These are phyloP conservation scores for Fraxinus latifolia DNA, from an alignment of 305 asterid species.

Conservation along the genomic window DNA sequence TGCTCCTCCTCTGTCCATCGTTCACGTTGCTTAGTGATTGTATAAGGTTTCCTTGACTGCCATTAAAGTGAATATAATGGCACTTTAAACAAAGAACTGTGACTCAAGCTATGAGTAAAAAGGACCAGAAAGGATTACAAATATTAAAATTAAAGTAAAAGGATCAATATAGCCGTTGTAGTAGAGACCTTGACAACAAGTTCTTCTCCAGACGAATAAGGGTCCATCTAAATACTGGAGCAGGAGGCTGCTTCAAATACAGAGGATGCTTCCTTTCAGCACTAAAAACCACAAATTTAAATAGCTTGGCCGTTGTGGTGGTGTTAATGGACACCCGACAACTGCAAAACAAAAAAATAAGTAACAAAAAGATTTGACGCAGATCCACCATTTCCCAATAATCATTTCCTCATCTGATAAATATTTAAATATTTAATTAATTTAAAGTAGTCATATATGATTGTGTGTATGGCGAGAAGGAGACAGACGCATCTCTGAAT, in stretches of 20 bases:
- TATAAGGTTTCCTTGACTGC: conserved; percentile 92
- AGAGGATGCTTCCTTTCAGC: conserved; percentile 40
- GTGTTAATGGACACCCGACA: conserved; percentile 44
- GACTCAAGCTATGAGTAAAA: conserved; percentile 2
- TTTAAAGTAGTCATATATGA: background rate
- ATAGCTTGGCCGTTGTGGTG: conserved; percentile 44
- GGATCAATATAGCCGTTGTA: background rate
- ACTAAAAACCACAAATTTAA: conserved; percentile 36
- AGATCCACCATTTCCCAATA: conserved; percentile 38
- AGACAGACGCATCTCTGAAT: conserved; percentile 37
- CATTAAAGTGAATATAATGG: conserved; percentile 18
- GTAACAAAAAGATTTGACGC: conserved; percentile 38
- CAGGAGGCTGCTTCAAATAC: conserved; percentile 46
- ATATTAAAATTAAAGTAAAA: conserved; percentile 6
- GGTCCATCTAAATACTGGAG: conserved; percentile 61
- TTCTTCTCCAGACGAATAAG: conserved; percentile 88
- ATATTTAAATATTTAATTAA: background rate
- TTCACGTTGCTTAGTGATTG: conserved; percentile 93
- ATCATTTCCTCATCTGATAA: conserved; percentile 3
- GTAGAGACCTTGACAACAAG: conserved; percentile 60
- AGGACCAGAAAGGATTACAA: conserved; percentile 11
- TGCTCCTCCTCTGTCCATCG: conserved; percentile 98
- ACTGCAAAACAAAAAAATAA: conserved; percentile 55
- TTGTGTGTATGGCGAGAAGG: background rate
- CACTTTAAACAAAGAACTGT: conserved; percentile 13